Evolutionary conservation across 768 basidiomycete genomes (phyloP).

Genomic region (Lactarius deliciosus): DNA sequence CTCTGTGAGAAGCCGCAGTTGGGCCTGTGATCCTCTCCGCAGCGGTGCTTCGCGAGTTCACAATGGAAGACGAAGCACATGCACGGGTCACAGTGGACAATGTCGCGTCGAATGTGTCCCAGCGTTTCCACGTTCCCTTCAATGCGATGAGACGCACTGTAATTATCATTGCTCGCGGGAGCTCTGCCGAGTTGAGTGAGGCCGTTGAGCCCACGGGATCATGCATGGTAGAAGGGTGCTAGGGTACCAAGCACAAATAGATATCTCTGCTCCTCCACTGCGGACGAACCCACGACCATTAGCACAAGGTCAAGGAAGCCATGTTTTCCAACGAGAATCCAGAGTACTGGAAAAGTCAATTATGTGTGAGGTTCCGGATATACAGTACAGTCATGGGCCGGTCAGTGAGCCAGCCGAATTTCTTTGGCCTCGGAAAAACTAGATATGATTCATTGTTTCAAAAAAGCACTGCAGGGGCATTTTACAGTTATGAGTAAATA

Average conservation of each 20-base stretch:
- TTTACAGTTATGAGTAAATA: too few species aligned
- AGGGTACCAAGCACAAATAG: not conserved
- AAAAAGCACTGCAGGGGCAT: too few species aligned
- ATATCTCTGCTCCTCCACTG: not conserved
- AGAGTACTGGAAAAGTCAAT: not conserved
- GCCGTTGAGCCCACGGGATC: not conserved
- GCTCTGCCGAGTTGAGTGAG: not conserved
- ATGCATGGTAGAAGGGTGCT: not conserved
- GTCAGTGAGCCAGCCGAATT: too few species aligned
- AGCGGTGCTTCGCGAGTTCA: not conserved
- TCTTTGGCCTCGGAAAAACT: too few species aligned
- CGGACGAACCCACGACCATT: conserved; percentile 4
- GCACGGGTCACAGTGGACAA: not conserved
- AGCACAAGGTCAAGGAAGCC: not conserved
- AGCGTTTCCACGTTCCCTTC: not conserved
- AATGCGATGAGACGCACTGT: not conserved
- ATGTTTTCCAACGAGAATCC: not conserved
- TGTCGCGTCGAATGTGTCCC: not conserved
- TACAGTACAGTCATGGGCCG: too few species aligned
- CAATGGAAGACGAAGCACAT: not conserved
- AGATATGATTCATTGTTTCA: too few species aligned
- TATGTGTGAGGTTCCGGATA: not conserved
- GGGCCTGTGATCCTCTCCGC: not conserved
- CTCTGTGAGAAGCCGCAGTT: not conserved
- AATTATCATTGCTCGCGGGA: not conserved